Percentiles rank a stretch among this genome's conserved stretches.
Conservation (phyloP, 169 alveolate genomes). For the Plasmodium vivax region DNA sequence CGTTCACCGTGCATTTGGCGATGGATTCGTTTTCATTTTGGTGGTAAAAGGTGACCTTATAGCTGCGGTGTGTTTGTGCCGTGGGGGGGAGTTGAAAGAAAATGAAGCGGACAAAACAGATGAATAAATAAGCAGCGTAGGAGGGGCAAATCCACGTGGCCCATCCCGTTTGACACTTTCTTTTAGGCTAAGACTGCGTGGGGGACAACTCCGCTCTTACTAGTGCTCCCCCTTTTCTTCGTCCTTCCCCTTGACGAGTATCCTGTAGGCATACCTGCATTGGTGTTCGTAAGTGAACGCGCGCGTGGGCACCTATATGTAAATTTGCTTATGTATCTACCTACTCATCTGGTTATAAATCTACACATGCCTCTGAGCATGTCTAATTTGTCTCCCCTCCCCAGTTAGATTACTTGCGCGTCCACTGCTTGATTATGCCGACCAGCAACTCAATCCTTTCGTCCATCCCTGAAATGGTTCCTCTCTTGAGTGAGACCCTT, state of each 20-base stretch:
- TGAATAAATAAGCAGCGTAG: background rate
- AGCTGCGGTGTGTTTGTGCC: constrained; percentile 3
- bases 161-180: background rate
- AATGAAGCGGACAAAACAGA: background rate
- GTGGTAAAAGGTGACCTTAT: constrained; percentile 45
- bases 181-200: background rate
- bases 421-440: constrained; percentile 54
- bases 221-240: constrained; percentile 57
- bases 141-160: background rate
- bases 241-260: constrained; percentile 44
- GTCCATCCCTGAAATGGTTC: constrained; percentile 34
- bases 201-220: constrained; percentile 16
- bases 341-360: background rate
- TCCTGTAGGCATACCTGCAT: constrained; percentile 54
- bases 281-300: background rate
- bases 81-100: background rate
- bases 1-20: constrained; percentile 40
- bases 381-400: background rate
- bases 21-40: constrained; percentile 47
- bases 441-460: constrained; percentile 43
- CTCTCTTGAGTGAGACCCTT: background rate
- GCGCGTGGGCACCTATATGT: background rate
- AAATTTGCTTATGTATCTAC: background rate
- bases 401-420: constrained; percentile 35
- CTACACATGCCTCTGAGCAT: background rate